Base-by-base conservation (phyloP, 768 basidiomycete species). In the Leccinum boreale region DNA sequence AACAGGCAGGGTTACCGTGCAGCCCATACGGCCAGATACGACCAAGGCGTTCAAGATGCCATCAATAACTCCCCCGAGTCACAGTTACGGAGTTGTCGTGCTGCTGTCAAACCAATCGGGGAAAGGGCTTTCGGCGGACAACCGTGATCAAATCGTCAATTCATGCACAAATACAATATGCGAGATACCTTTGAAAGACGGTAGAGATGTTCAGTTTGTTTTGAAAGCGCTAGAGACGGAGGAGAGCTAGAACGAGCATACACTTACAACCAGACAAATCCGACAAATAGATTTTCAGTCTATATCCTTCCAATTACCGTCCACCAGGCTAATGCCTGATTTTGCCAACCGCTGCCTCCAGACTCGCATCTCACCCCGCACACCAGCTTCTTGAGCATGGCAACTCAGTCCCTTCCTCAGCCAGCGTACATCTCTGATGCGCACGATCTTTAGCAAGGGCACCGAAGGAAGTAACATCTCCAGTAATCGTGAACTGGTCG, bases 331-430 rank as follows among this genome's bases (percentile, higher is more conserved):
- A 49, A 93, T 79, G 1, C 82, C 77, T 64, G 80, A 75, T 56
- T 83, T 76, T 11, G 74, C 74, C 31, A 93, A 75, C 53, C 86
- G 79, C 50, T 81, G 78, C 58, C 78, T 79, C 91, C 91, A 93
- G 56, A 85, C 81, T 61, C 78, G 75, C 83, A 93, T 86, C 68
- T 90, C 87, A 45, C 90, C 91, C 71, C 90, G 90, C 15, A 90
- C 81, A 9, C 90, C 91, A 7, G 90, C 81, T 60, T 81, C 84
- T 61, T 82, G 84, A 24, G 91, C 91, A 57, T 79, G 77, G 1
- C 72, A 73, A 8, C 80, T 84, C 70, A 92, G 79, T 0, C 89
- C 90, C 52, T 78, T 79, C 54, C 85, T 74, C 35, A 92, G 71
- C 89, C 90, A 92, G 31, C 83, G 82, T 17, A 90, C 79, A 62